A percentile compares a stretch with the other conserved stretches of the same genome.
Evolutionary conservation across 2,329 filamentous ascomycete genomes (phyloP).

Genomic region (Botrytis cinerea): DNA sequence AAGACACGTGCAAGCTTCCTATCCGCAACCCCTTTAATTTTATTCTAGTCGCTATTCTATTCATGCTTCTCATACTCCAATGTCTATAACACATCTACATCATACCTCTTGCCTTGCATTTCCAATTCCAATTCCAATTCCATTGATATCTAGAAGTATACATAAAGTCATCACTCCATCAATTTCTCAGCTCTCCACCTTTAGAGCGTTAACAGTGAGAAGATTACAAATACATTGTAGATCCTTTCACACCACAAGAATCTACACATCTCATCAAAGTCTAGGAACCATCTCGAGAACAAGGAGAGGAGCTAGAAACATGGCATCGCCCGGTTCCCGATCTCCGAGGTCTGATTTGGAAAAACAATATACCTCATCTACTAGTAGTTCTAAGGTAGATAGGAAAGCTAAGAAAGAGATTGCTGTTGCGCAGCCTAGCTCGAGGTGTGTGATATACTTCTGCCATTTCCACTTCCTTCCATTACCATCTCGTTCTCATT

Average conservation of each 20-base stretch:
- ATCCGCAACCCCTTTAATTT: background rate
- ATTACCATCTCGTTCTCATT: background rate
- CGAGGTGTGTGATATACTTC: constrained; percentile 49
- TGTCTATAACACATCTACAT: background rate
- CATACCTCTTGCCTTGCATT: background rate
- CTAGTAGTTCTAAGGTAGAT: constrained; percentile 19
- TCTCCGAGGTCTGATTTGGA: constrained; percentile 28
- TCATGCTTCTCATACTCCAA: background rate
- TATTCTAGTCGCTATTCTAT: background rate
- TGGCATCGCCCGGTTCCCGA: constrained; percentile 23
- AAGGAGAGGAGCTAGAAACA: background rate
- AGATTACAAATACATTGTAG: background rate
- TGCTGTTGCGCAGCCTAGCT: constrained; percentile 61
- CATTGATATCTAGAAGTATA: background rate
- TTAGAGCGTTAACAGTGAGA: background rate
- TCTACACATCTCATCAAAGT: background rate
- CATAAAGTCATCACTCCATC: background rate
- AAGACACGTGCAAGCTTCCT: background rate
- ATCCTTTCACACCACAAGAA: background rate
- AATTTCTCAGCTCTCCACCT: background rate
- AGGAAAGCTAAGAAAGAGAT: constrained; percentile 34
- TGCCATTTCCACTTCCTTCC: background rate
- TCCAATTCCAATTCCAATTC: background rate
- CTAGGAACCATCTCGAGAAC: too few species aligned
- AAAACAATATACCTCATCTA: constrained; percentile 41